phyloP scores from a whole-genome alignment of 352 stramenopile species.

The Blastocystis sp. region DNA sequence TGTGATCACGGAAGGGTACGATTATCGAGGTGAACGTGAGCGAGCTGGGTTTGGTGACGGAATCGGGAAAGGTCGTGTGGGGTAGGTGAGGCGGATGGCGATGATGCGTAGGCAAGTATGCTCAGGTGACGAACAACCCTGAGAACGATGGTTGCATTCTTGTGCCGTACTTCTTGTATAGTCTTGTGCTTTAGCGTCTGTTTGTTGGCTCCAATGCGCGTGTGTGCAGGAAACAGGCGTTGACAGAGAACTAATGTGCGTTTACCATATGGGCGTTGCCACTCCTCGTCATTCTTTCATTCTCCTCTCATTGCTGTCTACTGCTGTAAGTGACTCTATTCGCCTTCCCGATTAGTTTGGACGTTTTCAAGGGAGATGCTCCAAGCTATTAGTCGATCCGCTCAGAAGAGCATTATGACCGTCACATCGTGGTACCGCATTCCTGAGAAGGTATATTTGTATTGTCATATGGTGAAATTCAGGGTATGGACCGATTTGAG shows the following conservation, averaged over 20 bases:
- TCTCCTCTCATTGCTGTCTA: too few relatives aligned
- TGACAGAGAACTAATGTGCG: too few relatives aligned
- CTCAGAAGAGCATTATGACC: conserved; percentile 63
- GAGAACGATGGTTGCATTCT: conserved; percentile 98
- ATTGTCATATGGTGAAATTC: conserved; percentile 1
- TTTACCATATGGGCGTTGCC: too few relatives aligned
- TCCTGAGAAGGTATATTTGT: conserved; percentile 21
- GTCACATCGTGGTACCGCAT: conserved; percentile 61
- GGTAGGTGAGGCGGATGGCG: conserved; percentile 79
- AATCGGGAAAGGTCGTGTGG: conserved; percentile 98
- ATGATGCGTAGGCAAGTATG: conserved; percentile 78
- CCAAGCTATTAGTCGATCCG: neutral
- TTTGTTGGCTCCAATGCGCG: neutral
- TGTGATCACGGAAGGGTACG: conserved; percentile 98
- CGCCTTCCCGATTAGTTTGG: too few relatives aligned
- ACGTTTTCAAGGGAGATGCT: conserved; percentile 1
- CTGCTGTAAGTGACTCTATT: too few relatives aligned
- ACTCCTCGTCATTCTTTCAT: too few relatives aligned
- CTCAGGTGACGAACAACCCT: conserved; percentile 99
- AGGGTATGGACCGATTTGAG: conserved; percentile 67
- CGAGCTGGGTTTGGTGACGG: conserved; percentile 97
- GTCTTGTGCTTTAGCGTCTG: conserved; percentile 67
- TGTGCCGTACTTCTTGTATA: conserved; percentile 96
- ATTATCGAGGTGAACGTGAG: conserved; percentile 97
- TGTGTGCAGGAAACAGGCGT: too few relatives aligned